Evolutionary conservation across 305 asterid genomes (phyloP), one percentile per base, ranked within the genome.

Genomic region (Fraxinus xanthoxyloides): DNA sequence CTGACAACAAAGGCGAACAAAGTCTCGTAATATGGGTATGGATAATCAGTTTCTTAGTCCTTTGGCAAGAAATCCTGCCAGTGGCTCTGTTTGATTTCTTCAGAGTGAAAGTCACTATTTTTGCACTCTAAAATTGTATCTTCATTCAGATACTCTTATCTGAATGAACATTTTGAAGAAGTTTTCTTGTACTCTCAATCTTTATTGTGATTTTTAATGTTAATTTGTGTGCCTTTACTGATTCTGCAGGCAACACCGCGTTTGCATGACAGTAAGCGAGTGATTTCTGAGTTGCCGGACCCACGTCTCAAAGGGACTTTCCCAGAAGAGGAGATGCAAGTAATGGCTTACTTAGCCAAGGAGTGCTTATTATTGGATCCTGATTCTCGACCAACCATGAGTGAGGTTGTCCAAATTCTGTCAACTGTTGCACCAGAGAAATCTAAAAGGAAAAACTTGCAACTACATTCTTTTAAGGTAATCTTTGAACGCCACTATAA

Each of bases 11-110:
- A 86, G 94, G 83, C 36, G 91, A 89, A 70, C 95, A 94, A 81
- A 96, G 99, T 85, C 97, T 96, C 7, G 99, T 94, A 43, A 92
- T 96, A 86, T 96, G 99, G 99, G 99, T 96, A 93, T 46, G 90
- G 13, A 84, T 77, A 59, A 30, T 46, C 51, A 15, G 35, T 43
- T 28, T 31, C 34, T 59, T 76, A 5, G 75, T 54, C 17, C 31
- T 36, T 75, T 59, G 31, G 38, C 40, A n/a, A 9, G 23, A 77
- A 81, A 76, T 75, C 69, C 63, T 73, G 48, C 80, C 26, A 12
- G 30, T 67, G 15, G 61, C 65, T 26, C 46, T 26, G 10, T 2
- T 82, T 51, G 31, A 43, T 65, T 54, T 81, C 40, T 43, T 63
- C 32, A 0, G 3, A 1, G n/a, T 63, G 34, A 24, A 63, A 63